A percentile compares a stretch with the other conserved stretches of the same genome.
Evolutionary conservation across 352 stramenopile species (phyloP).

Genomic region (Globisporangium canariense): DNA sequence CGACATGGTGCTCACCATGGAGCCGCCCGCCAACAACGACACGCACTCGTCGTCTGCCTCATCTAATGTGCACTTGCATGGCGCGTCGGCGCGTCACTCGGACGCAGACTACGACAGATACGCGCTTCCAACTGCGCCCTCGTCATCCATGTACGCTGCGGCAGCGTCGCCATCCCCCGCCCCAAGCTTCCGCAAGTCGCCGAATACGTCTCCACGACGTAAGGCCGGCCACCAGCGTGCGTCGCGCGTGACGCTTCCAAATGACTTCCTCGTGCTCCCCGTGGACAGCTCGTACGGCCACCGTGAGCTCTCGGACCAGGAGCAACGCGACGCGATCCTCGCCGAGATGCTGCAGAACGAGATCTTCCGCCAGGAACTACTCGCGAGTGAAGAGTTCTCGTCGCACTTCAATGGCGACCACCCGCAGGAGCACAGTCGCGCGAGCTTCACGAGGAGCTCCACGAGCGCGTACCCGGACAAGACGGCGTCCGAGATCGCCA

Average conservation of each 20-base stretch:
- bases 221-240: conserved; percentile 13
- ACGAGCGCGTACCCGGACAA: conserved; percentile 44
- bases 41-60: conserved; percentile 6
- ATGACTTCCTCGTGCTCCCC: conserved; percentile 74
- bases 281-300: conserved; percentile 16
- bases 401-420: conserved; percentile 50
- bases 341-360: conserved; percentile 83
- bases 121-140: conserved; percentile 3
- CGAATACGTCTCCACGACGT: conserved; percentile 13
- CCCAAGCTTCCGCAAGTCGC: conserved; percentile 12
- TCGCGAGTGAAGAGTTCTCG: conserved; percentile 71
- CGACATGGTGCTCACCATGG: conserved; percentile 71
- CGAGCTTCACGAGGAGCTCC: conserved; percentile 14
- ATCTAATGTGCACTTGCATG: neutral
- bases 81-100: neutral
- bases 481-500: conserved; percentile 65
- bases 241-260: conserved; percentile 40
- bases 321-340: conserved; percentile 64
- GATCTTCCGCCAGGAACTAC: conserved; percentile 74
- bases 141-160: neutral
- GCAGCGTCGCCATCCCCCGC: conserved; percentile 12
- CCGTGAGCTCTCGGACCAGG: conserved; percentile 50
- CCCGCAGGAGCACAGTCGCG: conserved; percentile 5
- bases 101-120: neutral
- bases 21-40: conserved; percentile 25